Evolutionary conservation across 768 basidiomycete species (phyloP), one percentile per base, ranked within the genome.

Genomic region (Mycena haematopus): DNA sequence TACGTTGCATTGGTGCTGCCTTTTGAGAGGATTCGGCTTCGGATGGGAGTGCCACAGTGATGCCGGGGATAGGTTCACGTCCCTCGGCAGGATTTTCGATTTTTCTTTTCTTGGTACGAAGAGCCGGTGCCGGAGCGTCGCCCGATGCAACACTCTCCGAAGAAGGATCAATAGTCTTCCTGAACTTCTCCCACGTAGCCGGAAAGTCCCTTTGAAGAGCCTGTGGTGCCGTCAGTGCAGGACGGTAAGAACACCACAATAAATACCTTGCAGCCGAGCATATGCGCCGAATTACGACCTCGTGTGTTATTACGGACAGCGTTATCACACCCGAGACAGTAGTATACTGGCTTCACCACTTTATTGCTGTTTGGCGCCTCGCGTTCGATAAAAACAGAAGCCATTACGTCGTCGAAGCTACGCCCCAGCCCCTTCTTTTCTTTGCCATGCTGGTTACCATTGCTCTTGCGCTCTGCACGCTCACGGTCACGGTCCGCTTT

Each of bases 31-130:
- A 38, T 15, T 25, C 52, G 6, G 31, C 22, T 3, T n/a, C n/a
- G n/a, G n/a, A n/a, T n/a, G n/a, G n/a, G n/a, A n/a, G 36, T 1
- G 22, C 0, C 3, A 15, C 36, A 14, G 57, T 58, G 25, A 58
- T 58, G 5, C 49, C 58, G 9, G 58, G 50, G 15, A 59, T 51
- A 1, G 58, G 58, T 0, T 5, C 27, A 17, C 58, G 50, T 3
- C 58, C 50, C 0, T 42, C 50, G 4, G 50, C 21, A 2, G 58
- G 27, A 52, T 59, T 50, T 21, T 59, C 58, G 0, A 59, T 14
- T 35, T 52, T 59, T 51, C 58, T n/a, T 45, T 52, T 59, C 13
- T 59, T 59, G 0, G 19, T 11, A 2, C 58, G 58, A 52, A 59
- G 50, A 15, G 38, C 19, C 2, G 58, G 58, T 6, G 58, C 51